Base-by-base conservation (phyloP, 1,139 yeast species). In the Candida gigantensis region DNA sequence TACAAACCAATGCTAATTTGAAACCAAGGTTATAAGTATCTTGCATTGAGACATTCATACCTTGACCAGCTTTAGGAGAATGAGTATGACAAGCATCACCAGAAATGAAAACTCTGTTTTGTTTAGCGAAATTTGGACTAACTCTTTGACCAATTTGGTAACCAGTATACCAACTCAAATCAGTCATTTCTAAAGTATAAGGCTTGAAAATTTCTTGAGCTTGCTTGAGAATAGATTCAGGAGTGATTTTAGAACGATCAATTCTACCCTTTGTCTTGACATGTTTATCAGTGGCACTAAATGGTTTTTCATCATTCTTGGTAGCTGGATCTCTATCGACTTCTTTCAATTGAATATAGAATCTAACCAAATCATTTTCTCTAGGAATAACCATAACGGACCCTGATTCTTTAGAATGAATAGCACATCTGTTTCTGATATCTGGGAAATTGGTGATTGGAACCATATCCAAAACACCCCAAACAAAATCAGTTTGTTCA, bases 21-120 rank as follows among this genome's bases (percentile, higher is more conserved):
- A 67, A 62, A n/a, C 56, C 64, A 26, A 63, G 48, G 38, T 62
- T 62, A 44, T 47, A 61, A 11, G 64, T 57, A 36, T 62, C 68
- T 34, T 39, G 42, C 45, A 41, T 41, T 14, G 45, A 41, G 20
- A 55, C 61, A 37, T 63, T 62, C 68, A 61, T 60, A 25, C 68
- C 68, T 42, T 62, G 68, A 23, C 65, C 68, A 25, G 68, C 68
- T 42, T 61, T 60, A 17, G 68, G 67, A 16, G 66, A 59, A 40
- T 61, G 66, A 4, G 67, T 60, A 43, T 61, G 67, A 34, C 65
- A 56, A n/a, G 67, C 68, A 42, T 62, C 68, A 10, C 68, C 68
- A 32, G 58, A 51, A 35, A 62, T 57, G 39, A 62, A 62, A 13
- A 60, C 60, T 12, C 64, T 48, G 34, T 49, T 44, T 45, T 12